Evolutionary conservation across 139 green algal genomes (phyloP), one percentile per base, ranked within the genome.

Genomic region (Coelastrella sp.): DNA sequence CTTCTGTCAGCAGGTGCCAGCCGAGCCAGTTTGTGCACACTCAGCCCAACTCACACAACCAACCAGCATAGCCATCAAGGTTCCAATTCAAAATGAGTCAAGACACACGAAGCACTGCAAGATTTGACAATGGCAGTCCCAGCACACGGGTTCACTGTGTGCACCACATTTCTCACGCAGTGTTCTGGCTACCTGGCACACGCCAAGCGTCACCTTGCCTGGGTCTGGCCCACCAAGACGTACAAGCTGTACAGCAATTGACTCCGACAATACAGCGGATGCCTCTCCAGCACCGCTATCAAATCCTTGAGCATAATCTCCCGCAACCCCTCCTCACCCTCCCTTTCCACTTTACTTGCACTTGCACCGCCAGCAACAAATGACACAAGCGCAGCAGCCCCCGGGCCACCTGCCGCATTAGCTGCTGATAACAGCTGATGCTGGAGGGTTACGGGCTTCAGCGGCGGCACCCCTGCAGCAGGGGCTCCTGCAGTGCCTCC

Each of bases 261-360:
- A 65, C 78, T 87, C 14, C 77, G 61, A 80, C 87, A 86, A 66
- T 87, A 86, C 19, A 86, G 19, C 7, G 87, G 87, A 64, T 91
- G 77, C 11, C 87, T 75, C 78, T 91, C 87, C 61, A 91, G 73
- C 77, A 91, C 87, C 3, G 87, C 77, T 23, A 91, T 80, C 64
- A 91, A 61, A 54, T 91, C 87, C 22, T 14, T 20, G 19, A 91
- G 47, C 87, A 80, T 91, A n/a, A 91, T 68, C 78, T 87, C 64
- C 17, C 64, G 11, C 56, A 79, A 65, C 17, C 60, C 64, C 17
- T 83, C 73, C 58, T 84, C 85, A 65, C 32, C 32, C 32, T 90
- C 85, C 5, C 17, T 47, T 7, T 76, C 17, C 16, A 22, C 7
- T 8, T 58, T 16, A 47, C 22, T 19, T 7, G 4, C 61, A 10